Base-by-base conservation (phyloP, 2,329 filamentous ascomycete genomes). In the Aspergillus quadricinctus region DNA sequence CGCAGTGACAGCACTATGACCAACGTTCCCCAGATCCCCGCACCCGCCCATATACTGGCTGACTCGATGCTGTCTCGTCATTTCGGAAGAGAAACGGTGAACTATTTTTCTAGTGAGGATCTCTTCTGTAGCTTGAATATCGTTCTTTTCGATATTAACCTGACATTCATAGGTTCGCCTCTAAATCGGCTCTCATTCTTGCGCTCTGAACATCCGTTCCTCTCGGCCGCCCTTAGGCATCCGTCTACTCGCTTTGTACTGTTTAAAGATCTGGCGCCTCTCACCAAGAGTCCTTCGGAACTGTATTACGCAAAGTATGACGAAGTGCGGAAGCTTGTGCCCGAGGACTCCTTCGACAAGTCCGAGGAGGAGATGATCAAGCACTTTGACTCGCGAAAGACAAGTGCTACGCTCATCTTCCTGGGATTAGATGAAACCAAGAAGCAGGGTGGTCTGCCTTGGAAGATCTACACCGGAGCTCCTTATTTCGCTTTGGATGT, bases 401-500 rank as follows among this genome's bases (percentile, higher is more conserved):
- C 84, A 17, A 74, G 79, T 21, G 88, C 92, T 3, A 82, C 90
- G 60, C 79, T 97, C 52, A 80, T 97, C 52, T 97, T 97, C 70
- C 77, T 97, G 28, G 93, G 93, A 0, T 75, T 97, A 49, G 86
- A 96, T 63, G 91, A 96, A 70, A 75, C 72, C 49, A 73, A 72
- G 27, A 77, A 78, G 50, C 72, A 80, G 37, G 67, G 65, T 48
- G 69, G 65, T 19, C 59, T 78, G 52, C 57, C 68, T 3, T 75
- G 71, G 66, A 84, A 85, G 49, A 79, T 80, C 52, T 95, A 96
- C 70, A 83, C 80, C 35, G 94, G 93, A 3, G 81, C 82, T 50
- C 92, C 94, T 1, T 95, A 87, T 75, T 99, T 97, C 70, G 93
- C 92, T 1, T 73, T 99, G 11, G 94, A 97, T 70, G 83, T 96